Evolutionary conservation across 176 grass and related monocot genomes (phyloP).

Genomic region (Alopecurus myosuroides): DNA sequence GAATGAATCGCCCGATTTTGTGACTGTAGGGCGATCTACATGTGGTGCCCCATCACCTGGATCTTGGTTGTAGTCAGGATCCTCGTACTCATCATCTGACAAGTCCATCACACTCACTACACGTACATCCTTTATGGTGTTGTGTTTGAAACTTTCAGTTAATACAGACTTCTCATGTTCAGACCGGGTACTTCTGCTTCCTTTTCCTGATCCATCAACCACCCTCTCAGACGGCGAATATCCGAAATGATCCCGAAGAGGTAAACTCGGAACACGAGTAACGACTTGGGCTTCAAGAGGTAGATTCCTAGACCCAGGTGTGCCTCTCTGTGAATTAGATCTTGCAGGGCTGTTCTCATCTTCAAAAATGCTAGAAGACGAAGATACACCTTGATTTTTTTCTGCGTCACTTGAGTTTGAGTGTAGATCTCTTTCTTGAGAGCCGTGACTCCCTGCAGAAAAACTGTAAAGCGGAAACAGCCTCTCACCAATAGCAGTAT

Average conservation of each 20-base stretch:
- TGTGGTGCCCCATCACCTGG: slow-evolving; percentile 24
- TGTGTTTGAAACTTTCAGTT: slow-evolving; percentile 76
- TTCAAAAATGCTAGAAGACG: slow-evolving; percentile 56
- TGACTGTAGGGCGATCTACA: slow-evolving; percentile 28
- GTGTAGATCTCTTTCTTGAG: slow-evolving; percentile 43
- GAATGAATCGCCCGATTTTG: slow-evolving; percentile 72
- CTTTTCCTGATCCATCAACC: slow-evolving; percentile 59
- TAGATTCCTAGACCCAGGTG: slow-evolving; percentile 33
- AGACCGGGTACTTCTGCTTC: slow-evolving; percentile 80
- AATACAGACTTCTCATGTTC: slow-evolving; percentile 79
- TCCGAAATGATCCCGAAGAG: slow-evolving; percentile 63
- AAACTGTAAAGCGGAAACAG: slow-evolving; percentile 70
- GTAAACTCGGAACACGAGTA: slow-evolving; percentile 71
- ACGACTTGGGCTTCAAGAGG: slow-evolving; percentile 48
- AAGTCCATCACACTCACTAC: slow-evolving; percentile 74
- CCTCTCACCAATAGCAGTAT: slow-evolving; percentile 29
- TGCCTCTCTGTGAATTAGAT: slow-evolving; percentile 50
- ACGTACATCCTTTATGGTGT: slow-evolving; percentile 69
- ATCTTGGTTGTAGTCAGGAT: slow-evolving; percentile 58
- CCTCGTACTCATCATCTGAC: slow-evolving; percentile 64
- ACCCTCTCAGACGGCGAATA: slow-evolving; percentile 45
- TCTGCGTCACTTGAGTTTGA: slow-evolving; percentile 51
- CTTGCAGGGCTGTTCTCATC: slow-evolving; percentile 46
- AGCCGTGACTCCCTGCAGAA: slow-evolving; percentile 54
- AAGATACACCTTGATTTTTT: slow-evolving; percentile 45